These are phyloP conservation scores for Ambrosia trifida DNA, from an alignment of 129 eudicot species.

Conservation along the genomic window DNA sequence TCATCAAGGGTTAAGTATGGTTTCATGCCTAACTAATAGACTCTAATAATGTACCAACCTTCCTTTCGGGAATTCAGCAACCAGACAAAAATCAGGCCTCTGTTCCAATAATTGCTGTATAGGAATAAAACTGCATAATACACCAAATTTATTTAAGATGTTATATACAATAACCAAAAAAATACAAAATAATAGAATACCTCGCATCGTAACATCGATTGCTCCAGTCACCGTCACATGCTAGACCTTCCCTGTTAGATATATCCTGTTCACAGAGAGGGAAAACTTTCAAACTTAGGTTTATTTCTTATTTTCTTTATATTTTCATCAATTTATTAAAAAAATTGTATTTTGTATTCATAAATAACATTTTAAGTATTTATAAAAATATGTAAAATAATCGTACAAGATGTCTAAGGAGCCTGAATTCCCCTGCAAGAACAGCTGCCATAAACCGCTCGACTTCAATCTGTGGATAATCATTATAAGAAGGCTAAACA, in stretches of 20 bases:
- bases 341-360: not conserved
- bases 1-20: not conserved
- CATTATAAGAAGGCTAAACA: conserved; percentile 13
- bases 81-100: conserved; percentile 63
- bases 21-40: conserved; percentile 3
- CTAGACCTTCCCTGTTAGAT: conserved; percentile 81
- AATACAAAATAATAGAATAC: conserved; percentile 28
- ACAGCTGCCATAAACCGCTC: conserved; percentile 63
- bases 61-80: conserved; percentile 75
- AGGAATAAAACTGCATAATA: conserved; percentile 62
- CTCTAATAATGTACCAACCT: conserved; percentile 40
- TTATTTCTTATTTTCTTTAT: not conserved
- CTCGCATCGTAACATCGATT: conserved; percentile 58
- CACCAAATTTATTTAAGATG: not conserved
- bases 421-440: conserved; percentile 71
- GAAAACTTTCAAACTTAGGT: not conserved
- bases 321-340: not conserved
- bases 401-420: conserved; percentile 76
- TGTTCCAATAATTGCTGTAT: conserved; percentile 46
- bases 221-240: conserved; percentile 85
- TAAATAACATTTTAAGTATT: not conserved
- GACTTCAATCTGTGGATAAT: conserved; percentile 64
- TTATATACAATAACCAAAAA: not conserved
- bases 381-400: not conserved
- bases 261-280: conserved; percentile 52